Evolutionary conservation across 2,329 filamentous ascomycete species (phyloP).

Genomic region (Penicillium polonicum): DNA sequence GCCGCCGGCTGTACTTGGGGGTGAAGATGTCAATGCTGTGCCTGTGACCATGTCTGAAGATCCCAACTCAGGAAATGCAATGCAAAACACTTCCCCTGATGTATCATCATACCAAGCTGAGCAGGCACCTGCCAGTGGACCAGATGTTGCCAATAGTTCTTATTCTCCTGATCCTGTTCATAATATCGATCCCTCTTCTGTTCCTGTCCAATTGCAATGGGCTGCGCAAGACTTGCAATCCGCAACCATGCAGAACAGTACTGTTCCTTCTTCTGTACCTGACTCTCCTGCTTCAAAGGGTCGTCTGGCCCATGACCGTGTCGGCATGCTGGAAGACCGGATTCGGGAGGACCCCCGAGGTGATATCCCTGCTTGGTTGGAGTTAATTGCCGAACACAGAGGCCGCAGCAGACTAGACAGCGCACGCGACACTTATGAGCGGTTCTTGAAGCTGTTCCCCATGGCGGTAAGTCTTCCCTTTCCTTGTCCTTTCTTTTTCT

Average conservation of each 20-base stretch:
- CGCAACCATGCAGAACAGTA: slow-evolving; percentile 37
- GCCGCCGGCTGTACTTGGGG: slow-evolving; percentile 51
- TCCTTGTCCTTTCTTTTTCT: neutral
- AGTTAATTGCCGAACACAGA: slow-evolving; percentile 80
- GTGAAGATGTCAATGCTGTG: slow-evolving; percentile 50
- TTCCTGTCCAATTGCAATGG: slow-evolving; percentile 39
- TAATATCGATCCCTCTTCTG: slow-evolving; percentile 42
- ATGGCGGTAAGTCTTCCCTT: slow-evolving; percentile 67
- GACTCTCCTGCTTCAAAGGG: slow-evolving; percentile 49
- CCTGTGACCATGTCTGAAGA: slow-evolving; percentile 52
- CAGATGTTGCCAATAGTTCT: slow-evolving; percentile 53
- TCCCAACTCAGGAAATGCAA: slow-evolving; percentile 57
- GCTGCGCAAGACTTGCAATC: slow-evolving; percentile 34
- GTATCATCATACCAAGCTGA: slow-evolving; percentile 60
- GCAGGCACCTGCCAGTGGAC: slow-evolving; percentile 49
- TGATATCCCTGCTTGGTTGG: slow-evolving; percentile 88
- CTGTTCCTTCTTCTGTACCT: slow-evolving; percentile 41
- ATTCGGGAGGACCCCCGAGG: slow-evolving; percentile 90
- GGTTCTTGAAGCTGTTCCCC: slow-evolving; percentile 85
- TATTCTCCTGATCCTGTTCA: slow-evolving; percentile 49
- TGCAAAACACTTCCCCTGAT: slow-evolving; percentile 57
- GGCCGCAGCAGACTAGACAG: slow-evolving; percentile 79
- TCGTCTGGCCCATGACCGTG: slow-evolving; percentile 68
- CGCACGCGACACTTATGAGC: slow-evolving; percentile 74
- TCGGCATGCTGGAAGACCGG: slow-evolving; percentile 82